Conservation (phyloP, 768 basidiomycete genomes). For the Kwoniella newhampshirensis region DNA sequence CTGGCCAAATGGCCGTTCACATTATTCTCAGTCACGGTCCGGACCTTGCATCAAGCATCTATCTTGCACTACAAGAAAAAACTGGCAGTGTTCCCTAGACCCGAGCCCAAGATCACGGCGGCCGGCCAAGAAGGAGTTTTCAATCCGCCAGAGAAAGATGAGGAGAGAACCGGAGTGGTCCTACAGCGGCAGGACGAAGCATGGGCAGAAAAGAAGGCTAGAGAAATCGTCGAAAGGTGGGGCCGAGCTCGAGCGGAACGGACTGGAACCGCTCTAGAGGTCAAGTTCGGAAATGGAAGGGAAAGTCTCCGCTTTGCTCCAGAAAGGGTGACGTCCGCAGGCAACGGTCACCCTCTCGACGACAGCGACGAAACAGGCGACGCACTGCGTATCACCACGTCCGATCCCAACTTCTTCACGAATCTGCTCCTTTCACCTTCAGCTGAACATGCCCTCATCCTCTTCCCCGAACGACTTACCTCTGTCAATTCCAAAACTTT, state of each 20-base stretch:
- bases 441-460: conserved; percentile 29
- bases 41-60: conserved; percentile 67
- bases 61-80: conserved; percentile 63
- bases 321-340: background rate
- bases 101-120: conserved; percentile 59
- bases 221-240: conserved; percentile 37
- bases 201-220: conserved; percentile 49
- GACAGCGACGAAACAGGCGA: conserved; percentile 53
- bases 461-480: conserved; percentile 38
- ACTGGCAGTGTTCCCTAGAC: conserved; percentile 63
- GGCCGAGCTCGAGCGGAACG: conserved; percentile 50
- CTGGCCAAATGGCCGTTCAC: conserved; percentile 59
- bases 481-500: conserved; percentile 14
- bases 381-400: conserved; percentile 57
- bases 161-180: conserved; percentile 31
- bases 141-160: conserved; percentile 43
- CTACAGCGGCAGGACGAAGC: conserved; percentile 54
- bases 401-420: conserved; percentile 42
- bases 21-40: conserved; percentile 61
- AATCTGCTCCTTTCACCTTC: conserved; percentile 32
- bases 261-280: conserved; percentile 52
- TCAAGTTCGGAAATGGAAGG: conserved; percentile 54
- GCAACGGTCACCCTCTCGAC: conserved; percentile 42
- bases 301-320: background rate
- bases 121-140: conserved; percentile 14